A percentile compares a stretch with the other conserved stretches of the same genome.
phyloP scores from a whole-genome alignment of 192 early-diverging fungal species.

The Coemansia sp. region DNA sequence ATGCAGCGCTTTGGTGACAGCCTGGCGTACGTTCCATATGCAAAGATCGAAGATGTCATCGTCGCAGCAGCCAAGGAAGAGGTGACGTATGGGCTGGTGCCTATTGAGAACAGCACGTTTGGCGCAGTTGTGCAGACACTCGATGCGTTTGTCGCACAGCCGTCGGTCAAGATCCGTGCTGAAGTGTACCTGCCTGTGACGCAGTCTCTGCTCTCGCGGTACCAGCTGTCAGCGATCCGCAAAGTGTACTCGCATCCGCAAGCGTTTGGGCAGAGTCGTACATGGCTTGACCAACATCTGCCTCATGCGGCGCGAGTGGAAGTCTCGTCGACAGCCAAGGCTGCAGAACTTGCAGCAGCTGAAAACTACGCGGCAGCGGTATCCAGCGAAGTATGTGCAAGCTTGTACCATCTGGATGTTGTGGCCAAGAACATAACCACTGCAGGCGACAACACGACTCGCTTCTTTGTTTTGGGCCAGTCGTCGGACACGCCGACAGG shows the following conservation, averaged over 20 bases:
- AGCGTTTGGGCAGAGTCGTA: slow-evolving; percentile 80
- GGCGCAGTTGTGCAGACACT: slow-evolving; percentile 85
- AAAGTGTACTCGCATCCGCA: slow-evolving; percentile 78
- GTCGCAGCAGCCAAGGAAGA: slow-evolving; percentile 69
- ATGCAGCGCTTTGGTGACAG: slow-evolving; percentile 77
- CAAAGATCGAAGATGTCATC: slow-evolving; percentile 78
- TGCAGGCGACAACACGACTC: slow-evolving; percentile 79
- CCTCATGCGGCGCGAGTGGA: slow-evolving; percentile 71
- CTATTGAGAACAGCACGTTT: slow-evolving; percentile 92
- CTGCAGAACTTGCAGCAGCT: slow-evolving; percentile 80
- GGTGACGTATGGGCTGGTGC: slow-evolving; percentile 87
- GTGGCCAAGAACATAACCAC: slow-evolving; percentile 80
- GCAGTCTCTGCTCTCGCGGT: slow-evolving; percentile 77
- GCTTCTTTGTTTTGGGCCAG: slow-evolving; percentile 87
- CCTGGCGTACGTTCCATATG: slow-evolving; percentile 66
- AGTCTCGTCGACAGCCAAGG: slow-evolving; percentile 80
- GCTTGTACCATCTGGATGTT: slow-evolving; percentile 77
- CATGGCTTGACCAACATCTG: slow-evolving; percentile 71
- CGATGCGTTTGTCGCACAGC: slow-evolving; percentile 68
- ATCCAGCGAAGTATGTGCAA: slow-evolving; percentile 74
- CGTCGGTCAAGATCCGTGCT: slow-evolving; percentile 64
- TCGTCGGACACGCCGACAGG: slow-evolving; percentile 64
- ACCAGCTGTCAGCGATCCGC: slow-evolving; percentile 61
- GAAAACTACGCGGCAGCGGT: slow-evolving; percentile 81
- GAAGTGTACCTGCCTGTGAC: slow-evolving; percentile 82